phyloP scores from a whole-genome alignment of 495 filamentous ascomycete species.

The Penicillium canescens region DNA sequence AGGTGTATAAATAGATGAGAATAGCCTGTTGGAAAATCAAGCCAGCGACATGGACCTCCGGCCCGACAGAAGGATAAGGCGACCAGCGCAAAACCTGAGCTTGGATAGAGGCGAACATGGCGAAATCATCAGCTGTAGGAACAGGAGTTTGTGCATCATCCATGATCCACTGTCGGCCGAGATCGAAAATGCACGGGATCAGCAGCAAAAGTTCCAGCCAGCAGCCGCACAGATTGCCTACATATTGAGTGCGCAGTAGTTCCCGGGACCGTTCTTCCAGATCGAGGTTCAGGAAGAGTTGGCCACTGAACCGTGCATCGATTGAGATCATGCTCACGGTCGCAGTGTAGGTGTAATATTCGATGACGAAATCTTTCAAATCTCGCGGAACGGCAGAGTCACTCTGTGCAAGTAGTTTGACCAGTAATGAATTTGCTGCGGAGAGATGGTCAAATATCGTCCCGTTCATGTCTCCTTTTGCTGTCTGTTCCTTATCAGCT shows the following conservation, averaged over 20 bases:
- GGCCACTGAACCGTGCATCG: slow-evolving; percentile 34
- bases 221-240: slow-evolving; percentile 39
- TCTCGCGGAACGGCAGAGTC: slow-evolving; percentile 34
- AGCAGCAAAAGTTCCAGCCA: slow-evolving; percentile 37
- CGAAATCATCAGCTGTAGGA: slow-evolving; percentile 37
- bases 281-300: slow-evolving; percentile 38
- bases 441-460: slow-evolving; percentile 40
- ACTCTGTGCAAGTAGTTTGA: slow-evolving; percentile 33
- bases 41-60: slow-evolving; percentile 35
- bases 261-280: slow-evolving; percentile 35
- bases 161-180: slow-evolving; percentile 42
- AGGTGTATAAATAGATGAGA: slow-evolving; percentile 38
- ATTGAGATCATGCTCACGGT: slow-evolving; percentile 47
- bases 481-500: slow-evolving; percentile 26
- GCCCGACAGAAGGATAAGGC: slow-evolving; percentile 30
- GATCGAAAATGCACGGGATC: slow-evolving; percentile 40
- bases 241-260: slow-evolving; percentile 29
- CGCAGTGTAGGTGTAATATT: slow-evolving; percentile 42
- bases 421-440: slow-evolving; percentile 32
- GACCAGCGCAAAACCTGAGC: slow-evolving; percentile 36
- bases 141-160: slow-evolving; percentile 17
- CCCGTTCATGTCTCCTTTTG: slow-evolving; percentile 41
- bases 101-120: slow-evolving; percentile 42
- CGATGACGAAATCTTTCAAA: slow-evolving; percentile 40
- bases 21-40: slow-evolving; percentile 40